Base-by-base conservation (phyloP, 192 early-diverging fungal species). In the Podila epicladia region DNA sequence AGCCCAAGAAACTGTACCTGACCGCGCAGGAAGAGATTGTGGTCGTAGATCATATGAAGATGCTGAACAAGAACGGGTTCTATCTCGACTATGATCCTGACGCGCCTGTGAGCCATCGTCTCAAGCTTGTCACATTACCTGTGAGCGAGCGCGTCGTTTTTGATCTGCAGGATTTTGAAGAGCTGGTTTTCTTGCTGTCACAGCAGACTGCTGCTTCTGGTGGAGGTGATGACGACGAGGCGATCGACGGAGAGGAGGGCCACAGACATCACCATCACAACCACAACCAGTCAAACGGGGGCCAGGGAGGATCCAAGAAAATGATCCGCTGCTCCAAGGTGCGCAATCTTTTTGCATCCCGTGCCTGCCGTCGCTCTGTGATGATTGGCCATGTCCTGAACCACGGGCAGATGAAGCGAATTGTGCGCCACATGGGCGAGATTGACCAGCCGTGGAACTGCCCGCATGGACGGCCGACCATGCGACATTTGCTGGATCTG, bases 391-490 rank as follows among this genome's bases (percentile, higher is more conserved):
- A 93, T 69, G 78, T 92, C 41, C 75, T 99, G 69, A 89, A 89
- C 12, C 69, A 78, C 49, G 64, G 73, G 6, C 86, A 94, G 65
- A 98, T 98, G 96, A 75, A 69, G 29, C 87, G 89, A 73, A 95
- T 99, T 71, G 89, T 98, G 3, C 64, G 69, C 20, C 87, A 96
- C 74, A 90, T 99, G 88, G 90, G 92, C 37, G 86, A 88, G 26
- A 93, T 98, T 82, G 89, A 96, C 45, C 96, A 97, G 70, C 98
- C 98, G 13, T 99, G 98, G 95, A 98, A 99, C 76, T 98, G 97
- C 72, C 98, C 98, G 22, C 98, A 99, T 74, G 98, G 98, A 3
- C 77, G 98, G 6, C 98, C 98, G 0, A 97, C 97, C 1, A 95
- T 98, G 90, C 87, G 98, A 58, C 95, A 97, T 77, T 72, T 99